A percentile compares a stretch with the other conserved stretches of the same genome.
phyloP scores from a whole-genome alignment of 208 protist species.

The Wallacemonas sp. region DNA sequence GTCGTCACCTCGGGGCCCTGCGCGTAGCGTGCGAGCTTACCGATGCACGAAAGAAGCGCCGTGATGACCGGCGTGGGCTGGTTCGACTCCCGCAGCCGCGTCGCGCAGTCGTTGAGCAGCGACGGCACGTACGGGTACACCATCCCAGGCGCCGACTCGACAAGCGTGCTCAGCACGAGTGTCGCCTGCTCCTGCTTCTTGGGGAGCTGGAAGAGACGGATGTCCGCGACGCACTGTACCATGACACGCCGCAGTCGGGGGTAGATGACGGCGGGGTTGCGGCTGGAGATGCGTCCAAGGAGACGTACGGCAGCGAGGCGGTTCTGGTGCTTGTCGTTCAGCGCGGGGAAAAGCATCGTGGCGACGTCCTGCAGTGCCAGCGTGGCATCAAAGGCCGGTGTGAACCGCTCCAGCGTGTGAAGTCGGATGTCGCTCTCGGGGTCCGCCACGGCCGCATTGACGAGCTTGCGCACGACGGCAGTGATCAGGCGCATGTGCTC shows the following conservation, averaged over 20 bases:
- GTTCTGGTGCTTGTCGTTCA: slow-evolving; percentile 90
- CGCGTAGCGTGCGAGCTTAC: slow-evolving; percentile 81
- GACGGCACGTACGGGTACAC: slow-evolving; percentile 80
- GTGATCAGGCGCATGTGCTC: slow-evolving; percentile 86
- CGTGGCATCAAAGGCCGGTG: slow-evolving; percentile 67
- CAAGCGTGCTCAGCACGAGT: slow-evolving; percentile 70
- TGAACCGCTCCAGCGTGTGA: slow-evolving; percentile 80
- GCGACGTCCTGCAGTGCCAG: slow-evolving; percentile 79
- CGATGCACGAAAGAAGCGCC: slow-evolving; percentile 78
- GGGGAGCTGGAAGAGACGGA: slow-evolving; percentile 72
- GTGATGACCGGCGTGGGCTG: slow-evolving; percentile 60
- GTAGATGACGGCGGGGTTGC: slow-evolving; percentile 79
- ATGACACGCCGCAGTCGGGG: slow-evolving; percentile 83
- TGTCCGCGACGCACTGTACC: slow-evolving; percentile 84
- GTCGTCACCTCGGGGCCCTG: slow-evolving; percentile 76
- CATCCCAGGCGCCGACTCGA: slow-evolving; percentile 82
- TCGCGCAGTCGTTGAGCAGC: slow-evolving; percentile 70
- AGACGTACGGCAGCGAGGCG: slow-evolving; percentile 73
- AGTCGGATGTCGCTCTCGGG: slow-evolving; percentile 88
- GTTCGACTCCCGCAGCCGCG: slow-evolving; percentile 51
- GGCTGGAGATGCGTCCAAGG: slow-evolving; percentile 77
- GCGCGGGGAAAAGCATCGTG: slow-evolving; percentile 68
- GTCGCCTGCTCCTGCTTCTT: slow-evolving; percentile 85
- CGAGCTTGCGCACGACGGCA: slow-evolving; percentile 71
- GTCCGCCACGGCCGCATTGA: slow-evolving; percentile 86